Evolutionary conservation across 2,329 filamentous ascomycete genomes (phyloP), one percentile per base, ranked within the genome.

Genomic region (Aspergillus puulaauensis): DNA sequence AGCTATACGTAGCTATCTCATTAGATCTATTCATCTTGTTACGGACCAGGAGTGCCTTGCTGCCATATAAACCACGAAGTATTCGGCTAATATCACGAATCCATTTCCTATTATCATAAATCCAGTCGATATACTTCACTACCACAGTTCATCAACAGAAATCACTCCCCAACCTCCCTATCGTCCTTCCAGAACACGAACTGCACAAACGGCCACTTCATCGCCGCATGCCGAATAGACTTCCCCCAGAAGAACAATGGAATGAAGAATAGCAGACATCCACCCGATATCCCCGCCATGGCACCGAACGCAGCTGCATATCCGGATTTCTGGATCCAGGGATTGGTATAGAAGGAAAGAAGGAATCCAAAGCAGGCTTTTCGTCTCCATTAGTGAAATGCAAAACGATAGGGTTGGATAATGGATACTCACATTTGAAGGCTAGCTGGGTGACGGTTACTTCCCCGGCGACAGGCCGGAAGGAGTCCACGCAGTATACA

Each of bases 321-420:
- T 3, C 59, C 59, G 4, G 48, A 54, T 3, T 23, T 15, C 9
- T 49, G 23, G 17, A 61, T 52, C 59, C 59, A 59, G 4, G 56
- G 59, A 45, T 59, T 61, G 0, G 59, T 53, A 35, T 59, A 61
- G 41, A 61, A 61, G 1, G 59, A 61, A 8, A 61, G 27, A 17
- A 61, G 59, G 39, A 61, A 61, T 2, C 52, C 52, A 17, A 61
- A 56, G 8, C 37, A 37, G 6, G 59, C 59, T 61, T 4, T 21
- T 2, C 2, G 9, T n/a, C 6, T 2, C 0, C 27, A 41, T 45
- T n/a, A 58, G 39, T 33, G 6, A 37, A 12, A 24, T n/a, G 17
- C 9, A n/a, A 4, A 27, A 21, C 2, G 19, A 17, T 23, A 14
- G 27, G 19, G 19, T 21, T 19, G 19, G 27, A 19, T 19, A 19